phyloP scores from a whole-genome alignment of 1,139 yeast genomes.

The Suhomyces panamericanus region DNA sequence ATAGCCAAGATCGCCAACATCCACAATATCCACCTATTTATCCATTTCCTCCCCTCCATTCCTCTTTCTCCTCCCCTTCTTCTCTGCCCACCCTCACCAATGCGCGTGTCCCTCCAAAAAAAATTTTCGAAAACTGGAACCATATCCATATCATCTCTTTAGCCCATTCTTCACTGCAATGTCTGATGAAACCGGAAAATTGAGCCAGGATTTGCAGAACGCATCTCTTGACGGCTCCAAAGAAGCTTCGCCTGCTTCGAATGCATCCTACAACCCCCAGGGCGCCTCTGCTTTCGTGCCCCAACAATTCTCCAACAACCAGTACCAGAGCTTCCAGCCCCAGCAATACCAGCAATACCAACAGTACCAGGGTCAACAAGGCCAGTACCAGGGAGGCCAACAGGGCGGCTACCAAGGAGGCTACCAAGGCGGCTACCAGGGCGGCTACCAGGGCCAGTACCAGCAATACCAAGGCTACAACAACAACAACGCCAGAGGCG shows the following conservation, averaged over 20 bases:
- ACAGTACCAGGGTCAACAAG: conserved; percentile 10
- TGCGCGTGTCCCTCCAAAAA: conserved; percentile 7
- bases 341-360: conserved; percentile 13
- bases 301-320: conserved; percentile 23
- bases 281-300: conserved; percentile 48
- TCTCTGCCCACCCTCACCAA: not conserved
- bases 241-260: conserved; percentile 31
- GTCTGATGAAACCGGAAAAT: conserved; percentile 50
- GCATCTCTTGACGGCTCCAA: conserved; percentile 34
- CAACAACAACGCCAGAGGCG: conserved; percentile 21
- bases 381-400: conserved; percentile 7
- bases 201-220: conserved; percentile 57
- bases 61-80: not conserved
- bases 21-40: not conserved
- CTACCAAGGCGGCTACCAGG: conserved; percentile 14
- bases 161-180: conserved; percentile 21
- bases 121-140: conserved; percentile 3
- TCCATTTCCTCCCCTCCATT: not conserved
- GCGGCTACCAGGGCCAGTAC: conserved; percentile 18
- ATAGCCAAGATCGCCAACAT: not conserved
- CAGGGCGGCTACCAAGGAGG: conserved; percentile 15
- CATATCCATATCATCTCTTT: not conserved
- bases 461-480: conserved; percentile 14
- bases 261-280: conserved; percentile 24
- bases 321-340: conserved; percentile 17